Conservation (phyloP, 1,284 basidiomycete genomes). For the Fomitiporia mediterranea region DNA sequence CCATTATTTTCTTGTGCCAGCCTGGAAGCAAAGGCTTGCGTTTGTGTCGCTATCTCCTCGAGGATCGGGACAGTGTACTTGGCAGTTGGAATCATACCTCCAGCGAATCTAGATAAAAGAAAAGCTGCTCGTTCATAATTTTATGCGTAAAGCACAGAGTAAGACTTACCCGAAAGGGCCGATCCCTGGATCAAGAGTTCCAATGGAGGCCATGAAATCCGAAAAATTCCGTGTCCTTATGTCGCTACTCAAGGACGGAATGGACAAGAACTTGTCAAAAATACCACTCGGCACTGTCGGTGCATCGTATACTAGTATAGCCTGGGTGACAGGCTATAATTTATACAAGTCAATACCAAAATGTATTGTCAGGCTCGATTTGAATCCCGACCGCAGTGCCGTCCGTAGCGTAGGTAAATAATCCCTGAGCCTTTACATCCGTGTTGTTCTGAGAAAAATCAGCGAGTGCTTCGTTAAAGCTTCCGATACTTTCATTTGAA, state of each 20-base stretch:
- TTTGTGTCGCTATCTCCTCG: slow-evolving; percentile 6
- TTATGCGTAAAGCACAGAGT: neutral
- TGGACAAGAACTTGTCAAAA: slow-evolving; percentile 9
- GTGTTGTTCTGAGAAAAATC: slow-evolving; percentile 15
- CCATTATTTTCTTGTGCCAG: neutral
- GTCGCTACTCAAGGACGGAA: slow-evolving; percentile 3
- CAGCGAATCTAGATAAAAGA: neutral
- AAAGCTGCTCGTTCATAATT: neutral
- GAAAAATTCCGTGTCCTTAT: neutral
- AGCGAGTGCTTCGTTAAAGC: slow-evolving; percentile 7
- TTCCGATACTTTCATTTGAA: neutral
- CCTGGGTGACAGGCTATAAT: neutral
- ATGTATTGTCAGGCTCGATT: neutral
- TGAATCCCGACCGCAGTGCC: slow-evolving; percentile 5
- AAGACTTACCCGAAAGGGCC: slow-evolving; percentile 14
- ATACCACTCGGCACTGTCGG: slow-evolving; percentile 9
- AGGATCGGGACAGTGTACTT: slow-evolving; percentile 11
- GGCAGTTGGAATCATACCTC: slow-evolving; percentile 11
- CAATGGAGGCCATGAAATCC: slow-evolving; percentile 5
- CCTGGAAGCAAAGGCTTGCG: neutral
- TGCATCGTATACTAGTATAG: slow-evolving; percentile 13
- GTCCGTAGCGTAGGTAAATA: slow-evolving; percentile 5
- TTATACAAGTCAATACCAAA: neutral
- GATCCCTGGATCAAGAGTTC: slow-evolving; percentile 4
- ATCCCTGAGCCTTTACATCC: slow-evolving; percentile 18